Conservation (phyloP, 2,329 filamentous ascomycete genomes). For the Fusarium xyrophilum region DNA sequence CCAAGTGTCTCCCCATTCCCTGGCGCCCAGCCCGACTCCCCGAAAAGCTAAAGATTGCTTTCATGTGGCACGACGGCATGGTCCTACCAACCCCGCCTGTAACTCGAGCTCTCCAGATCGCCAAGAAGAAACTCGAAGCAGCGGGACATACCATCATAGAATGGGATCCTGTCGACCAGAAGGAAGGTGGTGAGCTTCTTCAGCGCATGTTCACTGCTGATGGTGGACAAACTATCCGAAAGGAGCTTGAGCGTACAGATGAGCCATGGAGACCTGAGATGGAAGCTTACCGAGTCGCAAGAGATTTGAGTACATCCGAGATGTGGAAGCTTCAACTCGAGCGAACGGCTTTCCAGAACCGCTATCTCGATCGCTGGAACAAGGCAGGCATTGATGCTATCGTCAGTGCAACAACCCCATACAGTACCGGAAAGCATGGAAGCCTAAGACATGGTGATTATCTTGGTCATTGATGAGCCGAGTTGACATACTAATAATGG, state of each 20-base stretch:
- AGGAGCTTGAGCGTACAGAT: constrained; percentile 50
- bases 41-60: constrained; percentile 59
- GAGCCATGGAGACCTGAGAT: constrained; percentile 54
- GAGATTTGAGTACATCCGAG: constrained; percentile 51
- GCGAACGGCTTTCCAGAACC: constrained; percentile 54
- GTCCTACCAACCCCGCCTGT: constrained; percentile 72
- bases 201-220: constrained; percentile 58
- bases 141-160: constrained; percentile 61
- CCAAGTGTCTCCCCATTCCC: constrained; percentile 64
- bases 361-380: constrained; percentile 56
- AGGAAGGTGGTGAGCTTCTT: constrained; percentile 48
- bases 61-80: constrained; percentile 70
- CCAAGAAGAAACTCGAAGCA: constrained; percentile 52
- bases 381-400: constrained; percentile 65
- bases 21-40: constrained; percentile 54
- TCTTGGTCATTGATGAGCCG: rapidly evolving
- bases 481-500: background rate
- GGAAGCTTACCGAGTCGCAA: constrained; percentile 43
- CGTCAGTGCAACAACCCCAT: constrained; percentile 62
- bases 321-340: constrained; percentile 59
- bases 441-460: constrained; percentile 53
- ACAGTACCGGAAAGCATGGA: constrained; percentile 52
- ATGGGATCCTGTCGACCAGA: constrained; percentile 55
- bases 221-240: constrained; percentile 51
- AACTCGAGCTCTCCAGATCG: constrained; percentile 58